Evolutionary conservation across 768 basidiomycete genomes (phyloP), one percentile per base, ranked within the genome.

Genomic region (Cystofilobasidium capitatum): DNA sequence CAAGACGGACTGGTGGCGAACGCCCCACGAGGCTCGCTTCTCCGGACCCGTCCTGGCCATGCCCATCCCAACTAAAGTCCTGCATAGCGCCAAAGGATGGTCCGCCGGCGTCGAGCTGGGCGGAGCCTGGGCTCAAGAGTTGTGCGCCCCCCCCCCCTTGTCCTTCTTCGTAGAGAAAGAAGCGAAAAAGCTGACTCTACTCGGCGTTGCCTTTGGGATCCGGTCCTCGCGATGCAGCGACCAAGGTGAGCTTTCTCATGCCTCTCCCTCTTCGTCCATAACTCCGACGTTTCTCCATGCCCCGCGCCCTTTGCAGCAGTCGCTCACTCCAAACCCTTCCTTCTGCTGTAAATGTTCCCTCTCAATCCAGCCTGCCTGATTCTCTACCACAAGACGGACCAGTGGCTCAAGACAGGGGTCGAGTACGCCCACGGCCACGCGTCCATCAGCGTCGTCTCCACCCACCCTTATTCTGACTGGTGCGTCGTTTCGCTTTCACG

Each of bases 1-100:
- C 31, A 55, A 55, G 51, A 55, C 51, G 14, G 51, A 55, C 51
- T 55, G 51, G 51, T 55, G 51, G 51, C 26, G 51, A 6, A 55
- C 51, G 29, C 51, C 51, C 2, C 51, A 31, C 13, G 51, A 29
- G 51, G 29, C 26, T 13, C 51, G 51, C 2, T 55, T 55, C 51
- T 24, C 14, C 29, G 51, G 29, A 6, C 51, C 51, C 5, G 13
- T 55, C 12, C 51, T 55, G 7, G 51, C 12, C 26, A 55, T 55
- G 51, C 6, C 16, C 7, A 16, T 55, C 26, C 51, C 51, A 13
- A 7, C 2, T 3, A 31, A 55, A 31, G 29, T 55, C 51, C 14
- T 33, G 7, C 10, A 2, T 17, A 5, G 5, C 29, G 29, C 29
- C 14, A 10, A 55, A 31, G 31, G 29, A 13, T 55, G 51, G 51